A percentile compares a stretch with the other conserved stretches of the same genome.
phyloP scores from a whole-genome alignment of 2,329 filamentous ascomycete genomes.

The Massarina eburnea region DNA sequence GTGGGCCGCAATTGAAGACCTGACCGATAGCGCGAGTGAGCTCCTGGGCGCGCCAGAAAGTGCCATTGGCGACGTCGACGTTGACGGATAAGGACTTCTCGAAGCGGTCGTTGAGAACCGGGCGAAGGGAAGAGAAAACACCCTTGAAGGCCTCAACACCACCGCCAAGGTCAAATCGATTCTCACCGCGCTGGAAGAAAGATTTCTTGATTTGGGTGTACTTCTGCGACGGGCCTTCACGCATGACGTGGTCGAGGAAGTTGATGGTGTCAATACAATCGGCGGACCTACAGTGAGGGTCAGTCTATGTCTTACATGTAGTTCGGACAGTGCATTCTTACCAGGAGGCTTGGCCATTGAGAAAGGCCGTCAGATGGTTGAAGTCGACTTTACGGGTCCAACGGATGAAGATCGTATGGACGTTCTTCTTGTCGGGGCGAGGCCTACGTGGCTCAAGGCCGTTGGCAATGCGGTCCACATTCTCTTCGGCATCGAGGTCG shows the following conservation, averaged over 20 bases:
- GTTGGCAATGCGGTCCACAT: slow-evolving; percentile 5
- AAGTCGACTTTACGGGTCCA: slow-evolving; percentile 71
- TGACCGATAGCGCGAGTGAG: slow-evolving; percentile 39
- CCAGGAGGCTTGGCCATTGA: slow-evolving; percentile 52
- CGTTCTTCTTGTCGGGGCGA: slow-evolving; percentile 39
- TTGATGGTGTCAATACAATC: slow-evolving; percentile 78
- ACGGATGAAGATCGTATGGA: slow-evolving; percentile 63
- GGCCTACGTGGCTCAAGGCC: slow-evolving; percentile 7
- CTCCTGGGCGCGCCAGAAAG: slow-evolving; percentile 68
- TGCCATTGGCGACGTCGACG: slow-evolving; percentile 86
- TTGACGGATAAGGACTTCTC: slow-evolving; percentile 75
- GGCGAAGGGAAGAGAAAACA: slow-evolving; percentile 80
- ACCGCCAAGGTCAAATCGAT: slow-evolving; percentile 58
- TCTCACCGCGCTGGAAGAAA: slow-evolving; percentile 68
- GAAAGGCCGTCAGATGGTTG: slow-evolving; percentile 67
- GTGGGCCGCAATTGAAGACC: slow-evolving; percentile 27
- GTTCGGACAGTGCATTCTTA: no score
- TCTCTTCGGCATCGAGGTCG: slow-evolving; percentile 71
- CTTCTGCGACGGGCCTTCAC: slow-evolving; percentile 70
- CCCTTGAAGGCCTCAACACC: slow-evolving; percentile 82
- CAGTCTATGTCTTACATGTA: no score
- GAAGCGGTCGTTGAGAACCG: slow-evolving; percentile 58
- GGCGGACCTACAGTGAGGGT: no score
- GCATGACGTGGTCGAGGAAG: slow-evolving; percentile 87
- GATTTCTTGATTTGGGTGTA: slow-evolving; percentile 76